Conservation (phyloP, 108 stramenopile species). For the Cyclotella sp. region DNA sequence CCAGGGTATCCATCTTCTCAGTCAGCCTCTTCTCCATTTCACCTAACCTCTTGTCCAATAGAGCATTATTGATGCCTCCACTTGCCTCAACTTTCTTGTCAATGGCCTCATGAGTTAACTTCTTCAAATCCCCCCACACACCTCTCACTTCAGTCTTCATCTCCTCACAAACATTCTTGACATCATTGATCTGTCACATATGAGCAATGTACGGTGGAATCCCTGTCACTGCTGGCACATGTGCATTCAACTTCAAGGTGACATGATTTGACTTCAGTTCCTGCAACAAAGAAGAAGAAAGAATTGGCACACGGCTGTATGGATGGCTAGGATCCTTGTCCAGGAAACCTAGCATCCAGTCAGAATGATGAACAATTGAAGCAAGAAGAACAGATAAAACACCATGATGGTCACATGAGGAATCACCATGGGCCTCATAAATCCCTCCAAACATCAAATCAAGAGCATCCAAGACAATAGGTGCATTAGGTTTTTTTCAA, state of each 20-base stretch:
- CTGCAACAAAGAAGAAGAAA: conserved; percentile 24
- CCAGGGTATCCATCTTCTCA: not conserved
- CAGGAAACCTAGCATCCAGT: conserved; percentile 14
- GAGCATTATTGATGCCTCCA: not conserved
- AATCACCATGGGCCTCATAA: conserved; percentile 7
- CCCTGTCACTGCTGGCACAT: conserved; percentile 44
- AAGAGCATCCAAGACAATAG: not conserved
- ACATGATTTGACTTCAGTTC: conserved; percentile 33
- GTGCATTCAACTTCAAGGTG: conserved; percentile 30
- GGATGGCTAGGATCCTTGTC: conserved; percentile 31
- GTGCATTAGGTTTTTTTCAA: conserved; percentile 2
- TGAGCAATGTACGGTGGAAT: conserved; percentile 43
- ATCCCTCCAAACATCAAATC: not conserved
- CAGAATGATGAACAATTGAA: conserved; percentile 49
- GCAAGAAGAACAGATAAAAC: conserved; percentile 26
- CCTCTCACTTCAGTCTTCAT: not conserved
- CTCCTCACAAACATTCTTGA: not conserved
- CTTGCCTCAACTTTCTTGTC: conserved; percentile 1
- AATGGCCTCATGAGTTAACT: not conserved
- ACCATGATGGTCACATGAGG: conserved; percentile 18
- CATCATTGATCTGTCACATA: not conserved
- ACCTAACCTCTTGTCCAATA: not conserved
- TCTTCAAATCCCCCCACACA: not conserved
- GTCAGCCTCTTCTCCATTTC: not conserved
- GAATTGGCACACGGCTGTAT: conserved; percentile 3